A percentile compares a stretch with the other conserved stretches of the same genome.
These are phyloP conservation scores for Annulohypoxylon bovei DNA, from an alignment of 495 filamentous ascomycete genomes.

Conservation along the genomic window DNA sequence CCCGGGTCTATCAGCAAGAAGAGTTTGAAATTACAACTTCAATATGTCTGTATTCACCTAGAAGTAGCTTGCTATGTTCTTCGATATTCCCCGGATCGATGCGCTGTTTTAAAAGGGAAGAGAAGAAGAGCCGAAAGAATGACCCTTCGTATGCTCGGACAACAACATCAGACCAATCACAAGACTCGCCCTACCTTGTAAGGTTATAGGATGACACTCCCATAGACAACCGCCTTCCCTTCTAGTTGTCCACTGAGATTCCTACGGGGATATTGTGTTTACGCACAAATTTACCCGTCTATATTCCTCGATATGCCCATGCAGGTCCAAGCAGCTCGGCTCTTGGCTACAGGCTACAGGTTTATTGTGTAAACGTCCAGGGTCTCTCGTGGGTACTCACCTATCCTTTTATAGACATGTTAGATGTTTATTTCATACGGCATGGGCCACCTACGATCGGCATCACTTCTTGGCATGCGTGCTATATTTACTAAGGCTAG, in stretches of 20 bases:
- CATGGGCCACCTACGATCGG: slow-evolving; percentile 5
- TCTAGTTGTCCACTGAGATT: slow-evolving; percentile 33
- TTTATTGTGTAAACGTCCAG: slow-evolving; percentile 1
- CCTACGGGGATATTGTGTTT: slow-evolving; percentile 5
- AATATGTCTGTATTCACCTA: not conserved
- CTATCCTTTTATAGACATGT: slow-evolving; percentile 28
- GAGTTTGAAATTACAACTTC: slow-evolving; percentile 19
- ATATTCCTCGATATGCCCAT: slow-evolving; percentile 38
- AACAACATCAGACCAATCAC: slow-evolving; percentile 26
- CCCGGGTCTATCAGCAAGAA: slow-evolving; percentile 21
- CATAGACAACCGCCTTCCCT: slow-evolving; percentile 30
- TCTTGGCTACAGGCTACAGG: slow-evolving; percentile 22
- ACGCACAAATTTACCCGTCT: slow-evolving; percentile 36
- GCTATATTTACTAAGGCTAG: slow-evolving; percentile 23
- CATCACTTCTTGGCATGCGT: slow-evolving; percentile 21
- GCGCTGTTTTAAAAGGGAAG: not conserved
- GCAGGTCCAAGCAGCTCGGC: slow-evolving; percentile 22
- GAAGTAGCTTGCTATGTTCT: not conserved
- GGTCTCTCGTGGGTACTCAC: slow-evolving; percentile 15
- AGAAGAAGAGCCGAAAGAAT: slow-evolving; percentile 37
- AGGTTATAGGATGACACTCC: slow-evolving; percentile 24
- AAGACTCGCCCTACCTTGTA: slow-evolving; percentile 10
- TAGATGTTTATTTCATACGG: not conserved
- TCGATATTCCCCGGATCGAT: slow-evolving; percentile 11
- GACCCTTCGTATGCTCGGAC: slow-evolving; percentile 10